phyloP scores from a whole-genome alignment of 2,329 filamentous ascomycete genomes.

The Didymella pomorum region DNA sequence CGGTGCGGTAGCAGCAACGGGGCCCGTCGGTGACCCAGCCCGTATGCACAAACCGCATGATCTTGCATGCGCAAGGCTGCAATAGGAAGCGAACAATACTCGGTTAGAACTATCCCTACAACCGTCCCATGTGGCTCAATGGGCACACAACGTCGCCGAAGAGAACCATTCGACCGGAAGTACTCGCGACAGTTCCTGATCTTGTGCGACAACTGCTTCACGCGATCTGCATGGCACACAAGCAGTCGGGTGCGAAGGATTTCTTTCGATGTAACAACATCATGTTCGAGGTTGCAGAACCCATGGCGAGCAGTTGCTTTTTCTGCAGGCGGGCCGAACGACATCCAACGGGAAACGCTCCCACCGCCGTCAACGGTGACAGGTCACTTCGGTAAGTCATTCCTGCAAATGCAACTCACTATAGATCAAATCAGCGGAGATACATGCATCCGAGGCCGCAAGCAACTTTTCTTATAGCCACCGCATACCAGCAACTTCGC shows the following conservation, averaged over 20 bases:
- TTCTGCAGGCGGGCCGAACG: constrained; percentile 1
- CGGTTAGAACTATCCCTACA: not conserved
- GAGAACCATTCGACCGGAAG: not conserved
- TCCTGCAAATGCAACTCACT: not conserved
- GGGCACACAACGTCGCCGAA: not conserved
- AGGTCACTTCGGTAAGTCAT: not conserved
- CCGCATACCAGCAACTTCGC: not conserved
- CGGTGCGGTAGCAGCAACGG: not conserved
- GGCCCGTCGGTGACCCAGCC: constrained; percentile 11
- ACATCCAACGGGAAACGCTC: not conserved
- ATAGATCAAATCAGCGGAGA: not conserved
- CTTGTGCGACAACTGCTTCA: not conserved
- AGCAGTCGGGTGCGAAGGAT: not conserved
- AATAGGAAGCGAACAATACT: not conserved
- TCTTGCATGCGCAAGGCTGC: constrained; percentile 1
- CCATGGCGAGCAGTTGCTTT: constrained; percentile 10
- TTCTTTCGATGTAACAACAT: not conserved
- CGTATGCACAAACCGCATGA: constrained; percentile 4
- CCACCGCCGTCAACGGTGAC: not conserved
- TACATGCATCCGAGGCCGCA: not conserved
- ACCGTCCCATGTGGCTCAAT: not conserved
- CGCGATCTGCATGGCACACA: not conserved
- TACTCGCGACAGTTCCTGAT: not conserved
- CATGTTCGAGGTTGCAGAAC: constrained; percentile 1
- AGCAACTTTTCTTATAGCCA: not conserved